Conservation (phyloP, 352 stramenopile species). For the Phytophthora nicotianae region DNA sequence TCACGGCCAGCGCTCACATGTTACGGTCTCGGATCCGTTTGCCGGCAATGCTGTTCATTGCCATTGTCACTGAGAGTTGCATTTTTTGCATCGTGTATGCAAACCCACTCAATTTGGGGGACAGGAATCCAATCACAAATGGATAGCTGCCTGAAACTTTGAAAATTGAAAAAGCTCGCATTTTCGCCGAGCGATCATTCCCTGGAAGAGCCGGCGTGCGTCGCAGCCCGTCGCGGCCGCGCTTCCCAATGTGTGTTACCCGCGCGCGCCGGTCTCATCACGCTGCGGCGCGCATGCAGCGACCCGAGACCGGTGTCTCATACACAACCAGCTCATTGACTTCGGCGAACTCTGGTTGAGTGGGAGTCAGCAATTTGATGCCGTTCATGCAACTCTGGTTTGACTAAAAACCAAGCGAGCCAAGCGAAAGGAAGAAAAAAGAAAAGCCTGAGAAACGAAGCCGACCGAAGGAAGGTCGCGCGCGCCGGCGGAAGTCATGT, state of each 20-base stretch:
- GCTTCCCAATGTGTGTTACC: conserved; percentile 10
- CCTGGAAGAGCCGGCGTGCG: conserved; percentile 13
- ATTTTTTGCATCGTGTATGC: neutral
- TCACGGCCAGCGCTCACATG: too few species aligned
- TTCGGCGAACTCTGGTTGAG: conserved; percentile 1
- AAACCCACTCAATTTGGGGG: neutral
- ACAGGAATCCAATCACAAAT: conserved; percentile 33
- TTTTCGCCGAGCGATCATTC: conserved; percentile 5
- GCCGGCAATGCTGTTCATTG: neutral
- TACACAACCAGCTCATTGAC: conserved; percentile 17
- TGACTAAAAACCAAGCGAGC: conserved; percentile 26
- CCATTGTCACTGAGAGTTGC: conserved; percentile 9
- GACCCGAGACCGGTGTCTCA: conserved; percentile 33
- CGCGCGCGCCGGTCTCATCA: conserved; percentile 10
- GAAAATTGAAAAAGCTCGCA: neutral
- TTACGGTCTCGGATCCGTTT: neutral
- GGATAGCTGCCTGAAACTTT: conserved; percentile 3
- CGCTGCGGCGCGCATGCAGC: conserved; percentile 19
- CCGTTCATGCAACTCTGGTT: conserved; percentile 34
- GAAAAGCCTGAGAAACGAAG: conserved; percentile 25
- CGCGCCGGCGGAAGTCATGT: conserved; percentile 1
- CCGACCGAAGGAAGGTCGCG: conserved; percentile 25
- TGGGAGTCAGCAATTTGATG: conserved; percentile 37
- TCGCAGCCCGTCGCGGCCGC: conserved; percentile 9
- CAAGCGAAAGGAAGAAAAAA: conserved; percentile 25